Evolutionary conservation across 306 rosid species (phyloP), one percentile per base, ranked within the genome.

Genomic region (Mimosa pudica): DNA sequence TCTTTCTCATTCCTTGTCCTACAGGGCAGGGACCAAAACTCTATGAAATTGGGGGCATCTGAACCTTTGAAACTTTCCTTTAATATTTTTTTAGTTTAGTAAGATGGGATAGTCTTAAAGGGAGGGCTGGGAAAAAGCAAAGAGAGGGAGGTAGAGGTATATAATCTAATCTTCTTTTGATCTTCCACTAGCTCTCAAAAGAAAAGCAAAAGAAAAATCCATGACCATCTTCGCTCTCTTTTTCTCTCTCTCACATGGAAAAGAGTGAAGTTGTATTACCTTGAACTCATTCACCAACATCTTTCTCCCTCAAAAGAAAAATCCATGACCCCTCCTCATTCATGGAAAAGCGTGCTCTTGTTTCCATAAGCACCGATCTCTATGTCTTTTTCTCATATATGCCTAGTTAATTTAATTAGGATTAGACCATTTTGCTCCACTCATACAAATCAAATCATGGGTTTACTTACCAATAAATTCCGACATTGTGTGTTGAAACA

Each of bases 191-290:
- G 45, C n/a, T 87, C n/a, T 85, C 63, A 80, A 80, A 84, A 52
- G 77, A 79, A 85, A 80, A 71, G 81, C 75, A 46, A 80, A 73
- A 73, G 77, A 73, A 73, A 73, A 73, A 73, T 73, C 35, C 77
- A 73, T 24, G 73, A 69, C 35, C 55, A 57, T 52, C 32, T 62
- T 48, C 52, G 18, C 9, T 20, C 6, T 58, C 63, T 18, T 8
- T 62, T 68, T 20, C 11, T 35, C 52, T 17, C 33, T 18, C 75
- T 65, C 84, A 80, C 92, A 89, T 86, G 90, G 94, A 85, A 93
- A 91, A 89, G 93, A 82, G 94, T 82, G 98, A 87, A 74, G 55
- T 83, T 88, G 90, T 90, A 87, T 86, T 66, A 86, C 80, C 83
- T 83, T 78, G 83, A 81, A 78, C 70, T 65, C 75, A 58, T 65